A percentile compares a stretch with the other conserved stretches of the same genome.
phyloP scores from a whole-genome alignment of 2,329 filamentous ascomycete genomes.

The Lecanicillium sp. region DNA sequence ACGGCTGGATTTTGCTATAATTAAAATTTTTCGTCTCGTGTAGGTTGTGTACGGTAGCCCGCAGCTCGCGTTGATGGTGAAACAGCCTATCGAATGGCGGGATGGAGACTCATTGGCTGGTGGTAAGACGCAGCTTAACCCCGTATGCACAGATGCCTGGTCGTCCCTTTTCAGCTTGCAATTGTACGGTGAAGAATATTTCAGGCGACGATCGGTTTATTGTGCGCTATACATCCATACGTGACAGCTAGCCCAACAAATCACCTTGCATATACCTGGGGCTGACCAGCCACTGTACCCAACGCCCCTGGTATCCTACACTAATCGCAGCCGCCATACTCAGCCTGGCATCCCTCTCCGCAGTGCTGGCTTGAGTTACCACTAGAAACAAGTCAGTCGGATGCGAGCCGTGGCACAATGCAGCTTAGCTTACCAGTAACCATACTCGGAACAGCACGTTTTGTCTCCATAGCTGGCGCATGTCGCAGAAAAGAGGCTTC shows the following conservation, averaged over 20 bases:
- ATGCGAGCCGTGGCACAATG: not conserved
- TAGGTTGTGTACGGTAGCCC: constrained; percentile 5
- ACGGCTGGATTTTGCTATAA: too few species aligned
- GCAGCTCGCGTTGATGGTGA: constrained; percentile 5
- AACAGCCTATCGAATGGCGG: not conserved
- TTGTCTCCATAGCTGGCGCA: constrained; percentile 23
- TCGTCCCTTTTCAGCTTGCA: too few species aligned
- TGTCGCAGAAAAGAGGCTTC: constrained; percentile 19
- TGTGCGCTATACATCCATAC: too few species aligned
- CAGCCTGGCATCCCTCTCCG: constrained; percentile 24
- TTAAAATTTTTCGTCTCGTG: constrained; percentile 2
- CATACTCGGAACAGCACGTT: constrained; percentile 27
- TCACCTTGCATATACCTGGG: too few species aligned
- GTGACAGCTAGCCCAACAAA: too few species aligned
- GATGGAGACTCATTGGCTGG: too few species aligned
- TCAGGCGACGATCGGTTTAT: too few species aligned
- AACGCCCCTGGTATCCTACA: too few species aligned
- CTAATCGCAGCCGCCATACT: constrained; percentile 23
- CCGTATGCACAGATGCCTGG: too few species aligned
- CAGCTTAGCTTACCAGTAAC: constrained; percentile 23
- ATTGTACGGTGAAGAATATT: too few species aligned
- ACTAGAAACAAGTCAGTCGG: constrained; percentile 13
- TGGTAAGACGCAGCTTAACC: too few species aligned
- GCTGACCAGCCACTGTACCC: too few species aligned
- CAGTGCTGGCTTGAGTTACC: constrained; percentile 21